These are phyloP conservation scores for Lotus japonicus DNA, from an alignment of 306 rosid species.

Conservation along the genomic window DNA sequence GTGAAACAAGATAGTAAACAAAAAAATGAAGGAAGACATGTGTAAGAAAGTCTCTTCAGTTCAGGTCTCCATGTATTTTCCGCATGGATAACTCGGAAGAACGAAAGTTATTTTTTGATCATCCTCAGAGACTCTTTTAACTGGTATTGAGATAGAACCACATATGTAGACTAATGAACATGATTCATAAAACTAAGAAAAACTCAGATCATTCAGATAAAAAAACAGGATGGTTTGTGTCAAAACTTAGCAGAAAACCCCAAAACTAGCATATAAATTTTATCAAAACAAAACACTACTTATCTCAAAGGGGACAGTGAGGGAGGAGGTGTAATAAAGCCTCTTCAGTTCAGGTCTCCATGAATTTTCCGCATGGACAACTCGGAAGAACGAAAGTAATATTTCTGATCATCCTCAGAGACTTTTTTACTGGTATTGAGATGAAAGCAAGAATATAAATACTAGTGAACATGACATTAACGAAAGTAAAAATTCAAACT, in stretches of 20 bases:
- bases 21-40: background rate
- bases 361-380: slow-evolving; percentile 31
- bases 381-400: slow-evolving; percentile 53
- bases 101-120: slow-evolving; percentile 32
- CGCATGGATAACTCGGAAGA: slow-evolving; percentile 32
- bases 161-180: no score
- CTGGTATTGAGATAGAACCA: background rate
- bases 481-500: no score
- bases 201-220: no score
- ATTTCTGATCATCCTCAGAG: slow-evolving; percentile 37
- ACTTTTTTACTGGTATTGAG: background rate
- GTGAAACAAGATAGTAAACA: no score
- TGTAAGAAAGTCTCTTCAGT: slow-evolving; percentile 32
- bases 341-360: slow-evolving; percentile 66
- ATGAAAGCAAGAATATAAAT: no score
- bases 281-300: background rate
- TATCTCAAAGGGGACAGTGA: background rate
- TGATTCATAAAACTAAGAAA: no score
- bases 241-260: no score
- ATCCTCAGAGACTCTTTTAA: slow-evolving; percentile 30
- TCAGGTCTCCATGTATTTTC: slow-evolving; percentile 48
- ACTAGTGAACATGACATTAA: background rate
- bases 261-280: no score
- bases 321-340: background rate
- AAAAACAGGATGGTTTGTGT: no score